A percentile compares a stretch with the other conserved stretches of the same genome.
Conservation (phyloP, 2,329 filamentous ascomycete genomes). For the Exophiala aquamarina region DNA sequence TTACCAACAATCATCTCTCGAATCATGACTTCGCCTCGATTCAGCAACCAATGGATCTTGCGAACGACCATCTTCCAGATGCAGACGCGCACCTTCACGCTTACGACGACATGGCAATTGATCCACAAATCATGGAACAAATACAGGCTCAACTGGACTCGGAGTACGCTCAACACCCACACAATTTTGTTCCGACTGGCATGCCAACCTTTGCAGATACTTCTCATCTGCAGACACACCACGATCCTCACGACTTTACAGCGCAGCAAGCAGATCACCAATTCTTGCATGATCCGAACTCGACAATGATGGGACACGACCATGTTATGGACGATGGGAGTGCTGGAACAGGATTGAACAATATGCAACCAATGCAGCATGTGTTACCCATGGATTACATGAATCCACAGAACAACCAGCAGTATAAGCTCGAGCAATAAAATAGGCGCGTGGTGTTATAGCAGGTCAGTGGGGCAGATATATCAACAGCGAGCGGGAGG, state of each 20-base stretch:
- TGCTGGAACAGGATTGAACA: slow-evolving; percentile 24
- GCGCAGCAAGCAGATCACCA: slow-evolving; percentile 20
- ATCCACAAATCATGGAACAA: slow-evolving; percentile 62
- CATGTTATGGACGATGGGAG: slow-evolving; percentile 29
- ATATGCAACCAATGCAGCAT: slow-evolving; percentile 29
- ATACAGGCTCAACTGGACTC: slow-evolving; percentile 35
- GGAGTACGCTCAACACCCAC: slow-evolving; percentile 20
- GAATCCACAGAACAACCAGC: slow-evolving; percentile 18
- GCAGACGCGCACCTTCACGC: slow-evolving; percentile 40
- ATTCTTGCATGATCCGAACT: slow-evolving; percentile 20
- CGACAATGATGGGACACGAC: slow-evolving; percentile 23
- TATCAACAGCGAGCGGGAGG: too few relatives aligned
- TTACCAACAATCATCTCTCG: slow-evolving; percentile 17
- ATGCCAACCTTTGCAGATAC: slow-evolving; percentile 22
- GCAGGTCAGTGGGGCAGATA: too few relatives aligned
- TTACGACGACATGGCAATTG: slow-evolving; percentile 55
- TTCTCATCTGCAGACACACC: slow-evolving; percentile 21
- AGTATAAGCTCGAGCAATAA: slow-evolving; percentile 22
- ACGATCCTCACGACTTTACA: slow-evolving; percentile 23
- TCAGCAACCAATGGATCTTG: slow-evolving; percentile 25
- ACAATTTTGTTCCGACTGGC: slow-evolving; percentile 23
- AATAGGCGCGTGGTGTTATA: too few relatives aligned
- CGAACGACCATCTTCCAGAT: slow-evolving; percentile 38
- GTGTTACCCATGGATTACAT: slow-evolving; percentile 30
- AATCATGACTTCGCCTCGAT: slow-evolving; percentile 22